Evolutionary conservation across 495 filamentous ascomycete genomes (phyloP), one percentile per base, ranked within the genome.

Genomic region (Cairneyella variabilis): DNA sequence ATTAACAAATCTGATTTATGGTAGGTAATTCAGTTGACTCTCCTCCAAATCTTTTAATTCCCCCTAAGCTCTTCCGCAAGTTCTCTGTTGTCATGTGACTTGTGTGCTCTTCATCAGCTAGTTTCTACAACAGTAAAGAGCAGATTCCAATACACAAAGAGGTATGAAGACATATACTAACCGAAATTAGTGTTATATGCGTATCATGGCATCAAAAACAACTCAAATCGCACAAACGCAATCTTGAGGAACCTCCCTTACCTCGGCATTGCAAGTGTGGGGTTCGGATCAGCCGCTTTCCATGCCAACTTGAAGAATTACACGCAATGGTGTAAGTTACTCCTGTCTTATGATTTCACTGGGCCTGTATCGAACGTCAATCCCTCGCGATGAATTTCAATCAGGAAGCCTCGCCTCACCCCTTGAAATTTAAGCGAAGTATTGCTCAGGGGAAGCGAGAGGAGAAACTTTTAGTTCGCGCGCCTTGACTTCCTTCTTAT

Each of bases 291-390:
- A 0, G 66, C 61, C 12, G 59, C 68, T 48, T 85, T 74, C 56
- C 82, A 85, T 56, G 63, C 72, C 7, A 72, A 71, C 1, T 56
- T 83, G 11, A 76, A 75, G 43, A 79, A 81, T 46, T 69, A 76
- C 45, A 72, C 73, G 6, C 76, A 82, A 57, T 81, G 80, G 74
- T 68, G 73, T 76, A 66, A 37, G 66, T 60, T 9, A n/a, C 16
- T 39, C 20, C 26, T 28, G 40, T 32, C 30, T 28, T 14, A n/a
- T n/a, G n/a, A n/a, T n/a, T n/a, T n/a, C n/a, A n/a, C n/a, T n/a
- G n/a, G n/a, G n/a, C n/a, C n/a, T n/a, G n/a, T n/a, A n/a, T n/a
- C n/a, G n/a, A n/a, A n/a, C n/a, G n/a, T n/a, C n/a, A n/a, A n/a
- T n/a, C n/a, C n/a, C n/a, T n/a, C n/a, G n/a, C n/a, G n/a, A n/a